Conservation (phyloP, 164 flowering plant genomes). For the Malania oleifera region DNA sequence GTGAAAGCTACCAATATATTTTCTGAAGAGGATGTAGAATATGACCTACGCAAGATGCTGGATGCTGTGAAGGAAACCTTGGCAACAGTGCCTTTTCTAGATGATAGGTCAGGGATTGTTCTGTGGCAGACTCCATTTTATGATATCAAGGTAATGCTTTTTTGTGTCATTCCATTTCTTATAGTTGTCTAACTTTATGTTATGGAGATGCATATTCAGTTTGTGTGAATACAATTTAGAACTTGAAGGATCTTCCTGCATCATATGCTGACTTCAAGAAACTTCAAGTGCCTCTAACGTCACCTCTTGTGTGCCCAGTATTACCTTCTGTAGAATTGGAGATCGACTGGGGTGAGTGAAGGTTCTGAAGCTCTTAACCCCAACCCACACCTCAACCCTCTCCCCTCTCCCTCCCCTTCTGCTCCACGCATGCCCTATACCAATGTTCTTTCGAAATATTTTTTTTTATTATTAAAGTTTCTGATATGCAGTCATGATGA, state of each 20-base stretch:
- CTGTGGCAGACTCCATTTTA: slow-evolving; percentile 68
- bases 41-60: slow-evolving; percentile 36
- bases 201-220: slow-evolving; percentile 1
- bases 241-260: slow-evolving; percentile 49
- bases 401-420: no score
- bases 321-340: slow-evolving; percentile 31
- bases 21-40: slow-evolving; percentile 78
- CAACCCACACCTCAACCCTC: no score
- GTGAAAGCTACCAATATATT: slow-evolving; percentile 50
- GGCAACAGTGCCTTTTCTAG: slow-evolving; percentile 14
- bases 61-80: slow-evolving; percentile 37
- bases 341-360: slow-evolving; percentile 60
- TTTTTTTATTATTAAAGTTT: not conserved
- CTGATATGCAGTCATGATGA: slow-evolving; percentile 9
- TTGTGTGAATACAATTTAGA: no score
- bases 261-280: slow-evolving; percentile 49
- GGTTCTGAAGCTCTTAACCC: slow-evolving; percentile 2
- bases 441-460: not conserved
- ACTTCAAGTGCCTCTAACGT: slow-evolving; percentile 32
- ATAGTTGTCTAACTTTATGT: not conserved
- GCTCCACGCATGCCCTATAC: no score
- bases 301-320: slow-evolving; percentile 35
- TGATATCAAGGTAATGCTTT: slow-evolving; percentile 45
- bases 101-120: slow-evolving; percentile 30
- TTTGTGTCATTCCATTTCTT: not conserved